Percentiles rank a stretch among this genome's conserved stretches.
Evolutionary conservation across 768 basidiomycete genomes (phyloP).

Genomic region (Paxillus rubicundulus): DNA sequence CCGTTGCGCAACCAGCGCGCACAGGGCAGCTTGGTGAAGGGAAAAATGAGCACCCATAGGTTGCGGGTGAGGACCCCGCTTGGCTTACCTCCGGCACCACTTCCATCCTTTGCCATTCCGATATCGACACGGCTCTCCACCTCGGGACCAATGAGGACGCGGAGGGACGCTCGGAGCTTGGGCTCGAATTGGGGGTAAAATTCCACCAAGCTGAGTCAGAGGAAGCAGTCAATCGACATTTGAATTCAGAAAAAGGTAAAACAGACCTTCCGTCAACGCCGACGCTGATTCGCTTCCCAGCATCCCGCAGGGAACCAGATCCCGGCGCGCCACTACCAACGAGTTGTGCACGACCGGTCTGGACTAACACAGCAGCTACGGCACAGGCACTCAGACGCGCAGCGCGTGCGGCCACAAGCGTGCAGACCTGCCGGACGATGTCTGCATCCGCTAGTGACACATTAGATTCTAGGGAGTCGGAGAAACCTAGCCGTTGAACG

Average conservation of each 20-base stretch:
- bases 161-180: constrained; percentile 70
- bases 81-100: constrained; percentile 90
- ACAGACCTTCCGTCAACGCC: constrained; percentile 91
- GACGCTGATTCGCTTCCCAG: constrained; percentile 60
- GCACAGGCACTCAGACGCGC: constrained; percentile 83
- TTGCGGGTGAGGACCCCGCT: neutral
- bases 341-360: constrained; percentile 68
- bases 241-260: neutral
- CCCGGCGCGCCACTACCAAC: constrained; percentile 31
- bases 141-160: constrained; percentile 72
- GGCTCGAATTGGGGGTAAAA: constrained; percentile 87
- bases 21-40: constrained; percentile 66
- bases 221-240: neutral
- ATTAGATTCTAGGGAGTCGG: constrained; percentile 36
- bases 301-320: constrained; percentile 21
- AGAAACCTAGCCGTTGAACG: constrained; percentile 58
- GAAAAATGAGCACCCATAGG: constrained; percentile 1
- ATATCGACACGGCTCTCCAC: constrained; percentile 80
- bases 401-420: constrained; percentile 77
- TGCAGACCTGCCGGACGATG: constrained; percentile 79
- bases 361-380: constrained; percentile 79
- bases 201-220: constrained; percentile 67
- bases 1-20: constrained; percentile 53
- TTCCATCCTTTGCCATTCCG: constrained; percentile 95
- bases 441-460: constrained; percentile 63